Evolutionary conservation across 176 grass and related monocot species (phyloP).

Genomic region (Puya raimondii): DNA sequence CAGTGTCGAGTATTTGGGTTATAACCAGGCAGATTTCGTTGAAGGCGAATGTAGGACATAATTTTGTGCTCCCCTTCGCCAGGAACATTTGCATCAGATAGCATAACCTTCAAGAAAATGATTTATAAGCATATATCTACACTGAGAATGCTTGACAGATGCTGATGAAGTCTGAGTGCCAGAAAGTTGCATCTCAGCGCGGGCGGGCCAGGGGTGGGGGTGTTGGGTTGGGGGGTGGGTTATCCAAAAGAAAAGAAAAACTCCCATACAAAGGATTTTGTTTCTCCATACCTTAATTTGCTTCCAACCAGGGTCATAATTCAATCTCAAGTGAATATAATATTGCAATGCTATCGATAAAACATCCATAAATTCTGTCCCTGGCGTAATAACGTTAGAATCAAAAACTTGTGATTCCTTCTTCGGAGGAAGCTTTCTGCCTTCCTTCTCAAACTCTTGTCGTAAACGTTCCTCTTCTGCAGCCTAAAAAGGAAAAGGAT

Average conservation of each 20-base stretch:
- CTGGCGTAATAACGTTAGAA: slow-evolving; percentile 98
- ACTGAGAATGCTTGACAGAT: not conserved
- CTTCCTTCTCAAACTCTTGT: slow-evolving; percentile 93
- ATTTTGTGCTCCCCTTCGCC: slow-evolving; percentile 99
- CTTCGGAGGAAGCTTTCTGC: slow-evolving; percentile 91
- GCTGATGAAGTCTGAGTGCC: not conserved
- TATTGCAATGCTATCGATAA: slow-evolving; percentile 88
- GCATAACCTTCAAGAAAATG: slow-evolving; percentile 84
- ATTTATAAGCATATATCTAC: slow-evolving; percentile 29
- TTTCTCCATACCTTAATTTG: slow-evolving; percentile 69
- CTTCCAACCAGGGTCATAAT: slow-evolving; percentile 99
- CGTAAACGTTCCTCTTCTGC: slow-evolving; percentile 84
- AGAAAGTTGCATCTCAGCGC: not conserved
- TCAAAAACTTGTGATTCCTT: slow-evolving; percentile 79
- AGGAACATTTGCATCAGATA: slow-evolving; percentile 99
- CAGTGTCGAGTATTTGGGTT: slow-evolving; percentile 96
- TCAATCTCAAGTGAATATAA: slow-evolving; percentile 88
- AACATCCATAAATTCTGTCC: slow-evolving; percentile 97
- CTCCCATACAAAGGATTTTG: not conserved
- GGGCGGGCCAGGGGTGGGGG: no score
- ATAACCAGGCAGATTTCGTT: slow-evolving; percentile 74
- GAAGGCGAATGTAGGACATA: slow-evolving; percentile 93
- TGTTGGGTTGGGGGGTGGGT: no score
- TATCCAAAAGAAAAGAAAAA: not conserved
- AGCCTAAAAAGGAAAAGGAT: slow-evolving; percentile 32